Evolutionary conservation across 768 basidiomycete species (phyloP), one percentile per base, ranked within the genome.

Genomic region (Mycena chlorophos): DNA sequence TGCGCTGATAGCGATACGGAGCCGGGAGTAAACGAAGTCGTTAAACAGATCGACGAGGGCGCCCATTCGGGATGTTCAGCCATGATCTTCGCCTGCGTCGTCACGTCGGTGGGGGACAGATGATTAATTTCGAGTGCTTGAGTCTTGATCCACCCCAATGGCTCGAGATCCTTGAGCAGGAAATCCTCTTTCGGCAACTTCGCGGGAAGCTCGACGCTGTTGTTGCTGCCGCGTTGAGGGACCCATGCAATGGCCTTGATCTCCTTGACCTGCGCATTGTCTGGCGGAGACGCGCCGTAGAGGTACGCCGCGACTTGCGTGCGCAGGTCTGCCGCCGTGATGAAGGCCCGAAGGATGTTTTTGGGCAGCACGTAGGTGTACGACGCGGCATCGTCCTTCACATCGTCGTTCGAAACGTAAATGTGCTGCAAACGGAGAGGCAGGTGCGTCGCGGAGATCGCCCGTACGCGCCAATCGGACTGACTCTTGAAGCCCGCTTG

Each of bases 401-500:
- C 95, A 67, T 99, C 96, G 66, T 99, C 97, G 67, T 98, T 99
- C 38, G 94, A 96, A 28, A 99, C 97, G 70, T 97, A 98, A 72
- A 98, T 97, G 69, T 99, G 95, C 69, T 98, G 95, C 57, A 98
- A 79, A 66, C 97, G 93, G 57, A 99, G 86, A 3, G 96, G 86
- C 43, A 99, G 81, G 71, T 99, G 95, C 20, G 95, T 98, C 0
- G 97, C 90, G 16, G 94, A 95, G 66, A 99, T 98, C 29, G 97
- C 97, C 59, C 97, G 89, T 28, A 98, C 91, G 65, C 97, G 93
- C 97, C 97, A 99, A 71, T 99, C 97, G 3, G 97, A 98, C 78
- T 99, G 98, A 77, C 89, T 92, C 72, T 92, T 95, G 78, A 99
- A 99, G n/a, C 94, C 89, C 67, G 94, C 91, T 66, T 98, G 94